Evolutionary conservation across 2,329 filamentous ascomycete species (phyloP).

Genomic region (Simplicillium aogashimaense): DNA sequence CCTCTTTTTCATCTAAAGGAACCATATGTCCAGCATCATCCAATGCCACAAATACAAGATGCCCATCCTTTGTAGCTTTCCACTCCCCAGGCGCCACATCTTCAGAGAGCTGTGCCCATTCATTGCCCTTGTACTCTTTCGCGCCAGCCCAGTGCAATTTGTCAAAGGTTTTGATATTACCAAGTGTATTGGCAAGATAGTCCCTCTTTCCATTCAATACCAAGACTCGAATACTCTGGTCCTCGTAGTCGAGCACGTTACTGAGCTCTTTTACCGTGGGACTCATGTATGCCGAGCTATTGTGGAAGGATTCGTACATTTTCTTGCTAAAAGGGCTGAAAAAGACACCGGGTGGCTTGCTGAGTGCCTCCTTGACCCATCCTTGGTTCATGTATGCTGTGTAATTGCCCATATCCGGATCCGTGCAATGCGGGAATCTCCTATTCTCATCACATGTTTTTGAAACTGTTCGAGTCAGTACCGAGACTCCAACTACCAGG

Average conservation of each 20-base stretch:
- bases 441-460: neutral
- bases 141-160: slow-evolving; percentile 31
- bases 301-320: neutral
- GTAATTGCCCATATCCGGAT: neutral
- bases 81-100: slow-evolving; percentile 4
- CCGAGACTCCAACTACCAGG: too few relatives aligned
- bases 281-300: neutral
- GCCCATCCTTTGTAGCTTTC: slow-evolving; percentile 7
- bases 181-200: slow-evolving; percentile 11
- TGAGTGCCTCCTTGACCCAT: neutral
- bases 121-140: slow-evolving; percentile 25
- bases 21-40: slow-evolving; percentile 31
- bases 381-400: neutral
- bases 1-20: slow-evolving; percentile 10
- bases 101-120: neutral
- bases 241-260: neutral
- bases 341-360: neutral
- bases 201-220: slow-evolving; percentile 11
- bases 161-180: slow-evolving; percentile 23
- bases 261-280: neutral
- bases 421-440: neutral
- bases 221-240: neutral
- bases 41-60: slow-evolving; percentile 15
- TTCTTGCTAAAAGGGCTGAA: neutral
- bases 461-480: too few relatives aligned